A percentile compares a stretch with the other conserved stretches of the same genome.
Conservation (phyloP, 2,329 filamentous ascomycete species). For the Ceratocystis destructans region DNA sequence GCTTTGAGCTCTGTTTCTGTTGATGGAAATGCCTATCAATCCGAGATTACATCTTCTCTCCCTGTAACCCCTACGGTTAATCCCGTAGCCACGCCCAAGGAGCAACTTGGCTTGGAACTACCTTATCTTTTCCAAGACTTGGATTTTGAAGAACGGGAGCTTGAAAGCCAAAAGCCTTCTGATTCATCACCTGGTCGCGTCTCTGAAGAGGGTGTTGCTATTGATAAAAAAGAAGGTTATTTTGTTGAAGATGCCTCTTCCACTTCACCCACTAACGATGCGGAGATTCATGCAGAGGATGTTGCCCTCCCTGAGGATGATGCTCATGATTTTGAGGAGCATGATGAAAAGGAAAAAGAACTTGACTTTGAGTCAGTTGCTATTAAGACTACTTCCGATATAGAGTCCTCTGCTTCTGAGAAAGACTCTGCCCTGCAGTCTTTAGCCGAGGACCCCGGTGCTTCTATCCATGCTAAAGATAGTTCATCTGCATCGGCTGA, state of each 20-base stretch:
- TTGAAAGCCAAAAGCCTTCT: too few species aligned
- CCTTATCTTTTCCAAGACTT: too few species aligned
- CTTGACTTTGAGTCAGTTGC: not conserved
- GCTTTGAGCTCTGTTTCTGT: not conserved
- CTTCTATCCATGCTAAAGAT: not conserved
- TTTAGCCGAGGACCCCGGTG: not conserved
- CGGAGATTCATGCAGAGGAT: not conserved
- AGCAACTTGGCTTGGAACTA: too few species aligned
- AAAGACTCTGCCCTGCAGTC: not conserved
- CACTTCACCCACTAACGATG: not conserved
- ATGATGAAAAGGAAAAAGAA: not conserved
- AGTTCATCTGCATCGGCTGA: not conserved
- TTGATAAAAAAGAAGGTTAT: too few species aligned
- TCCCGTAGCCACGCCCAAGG: not conserved
- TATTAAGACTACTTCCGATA: not conserved
- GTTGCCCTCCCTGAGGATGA: not conserved
- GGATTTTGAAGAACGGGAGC: not conserved
- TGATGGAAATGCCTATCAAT: not conserved
- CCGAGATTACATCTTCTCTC: too few species aligned
- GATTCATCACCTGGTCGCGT: too few species aligned
- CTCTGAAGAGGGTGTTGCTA: not conserved
- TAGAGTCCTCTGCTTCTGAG: not conserved
- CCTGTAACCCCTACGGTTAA: not conserved
- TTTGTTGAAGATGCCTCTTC: not conserved
- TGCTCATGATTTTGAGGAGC: not conserved